These are phyloP conservation scores for Lactarius tabidus DNA, from an alignment of 768 basidiomycete genomes.

Conservation along the genomic window DNA sequence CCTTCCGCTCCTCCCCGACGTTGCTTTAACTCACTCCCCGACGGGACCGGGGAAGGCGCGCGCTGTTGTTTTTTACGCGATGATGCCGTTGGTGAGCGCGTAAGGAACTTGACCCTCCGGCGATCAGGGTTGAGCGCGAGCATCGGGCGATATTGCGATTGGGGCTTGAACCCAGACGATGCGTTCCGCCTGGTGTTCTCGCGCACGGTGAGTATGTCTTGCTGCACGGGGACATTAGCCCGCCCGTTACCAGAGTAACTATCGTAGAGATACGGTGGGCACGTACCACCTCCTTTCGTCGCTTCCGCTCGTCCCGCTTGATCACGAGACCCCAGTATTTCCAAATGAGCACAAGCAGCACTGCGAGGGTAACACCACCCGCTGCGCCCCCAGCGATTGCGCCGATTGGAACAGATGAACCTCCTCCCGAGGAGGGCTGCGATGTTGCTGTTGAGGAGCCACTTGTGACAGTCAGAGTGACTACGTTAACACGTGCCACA, in stretches of 20 bases:
- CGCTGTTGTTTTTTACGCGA: background rate
- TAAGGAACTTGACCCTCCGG: conserved; percentile 42
- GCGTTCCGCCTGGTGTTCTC: conserved; percentile 45
- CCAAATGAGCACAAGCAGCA: conserved; percentile 43
- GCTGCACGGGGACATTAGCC: conserved; percentile 22
- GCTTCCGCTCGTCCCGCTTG: conserved; percentile 35
- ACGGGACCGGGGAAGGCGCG: background rate
- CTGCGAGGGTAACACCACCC: conserved; percentile 46
- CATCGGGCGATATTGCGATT: conserved; percentile 14
- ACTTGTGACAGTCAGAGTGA: conserved; percentile 13
- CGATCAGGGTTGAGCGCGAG: conserved; percentile 20
- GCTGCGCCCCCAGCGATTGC: conserved; percentile 49
- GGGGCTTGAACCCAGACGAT: conserved; percentile 20
- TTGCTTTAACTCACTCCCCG: background rate
- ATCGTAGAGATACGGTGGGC: background rate
- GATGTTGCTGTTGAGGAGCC: background rate
- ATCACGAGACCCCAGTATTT: conserved; percentile 44
- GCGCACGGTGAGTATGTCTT: conserved; percentile 31
- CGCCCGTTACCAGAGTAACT: too few species aligned
- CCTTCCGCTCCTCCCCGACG: background rate
- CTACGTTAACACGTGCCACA: background rate
- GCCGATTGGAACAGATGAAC: conserved; percentile 38
- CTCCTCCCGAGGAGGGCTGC: conserved; percentile 1
- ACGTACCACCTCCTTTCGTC: conserved; percentile 33
- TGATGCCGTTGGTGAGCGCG: background rate